Evolutionary conservation across 495 filamentous ascomycete species (phyloP).

Genomic region (Trichoderma gamsii): DNA sequence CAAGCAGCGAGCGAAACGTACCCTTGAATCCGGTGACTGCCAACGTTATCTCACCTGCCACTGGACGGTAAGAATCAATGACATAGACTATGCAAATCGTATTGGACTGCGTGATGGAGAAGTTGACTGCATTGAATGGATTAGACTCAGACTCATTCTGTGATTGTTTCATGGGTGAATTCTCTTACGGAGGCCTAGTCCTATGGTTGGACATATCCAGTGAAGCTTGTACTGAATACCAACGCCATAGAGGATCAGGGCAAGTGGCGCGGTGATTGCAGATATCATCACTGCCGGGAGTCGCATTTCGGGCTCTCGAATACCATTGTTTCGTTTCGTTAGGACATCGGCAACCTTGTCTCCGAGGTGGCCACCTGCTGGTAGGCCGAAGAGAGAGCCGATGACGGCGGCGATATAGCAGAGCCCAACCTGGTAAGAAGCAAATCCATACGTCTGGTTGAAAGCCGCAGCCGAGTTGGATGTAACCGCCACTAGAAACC

Average conservation of each 20-base stretch:
- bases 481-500: conserved; percentile 47
- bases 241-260: conserved; percentile 46
- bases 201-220: conserved; percentile 51
- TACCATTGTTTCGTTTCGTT: conserved; percentile 45
- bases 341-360: conserved; percentile 46
- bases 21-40: conserved; percentile 49
- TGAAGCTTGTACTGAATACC: conserved; percentile 44
- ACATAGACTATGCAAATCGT: conserved; percentile 50
- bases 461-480: conserved; percentile 48
- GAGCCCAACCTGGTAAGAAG: conserved; percentile 44
- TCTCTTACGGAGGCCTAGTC: conserved; percentile 37
- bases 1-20: conserved; percentile 16
- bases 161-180: not conserved
- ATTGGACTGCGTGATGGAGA: conserved; percentile 45
- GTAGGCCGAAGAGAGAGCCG: conserved; percentile 43
- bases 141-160: not conserved
- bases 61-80: conserved; percentile 50
- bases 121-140: conserved; percentile 34
- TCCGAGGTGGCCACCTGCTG: conserved; percentile 44
- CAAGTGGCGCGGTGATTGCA: conserved; percentile 39
- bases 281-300: conserved; percentile 41
- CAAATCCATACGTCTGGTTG: conserved; percentile 37
- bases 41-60: conserved; percentile 48
- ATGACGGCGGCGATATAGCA: conserved; percentile 45
- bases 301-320: conserved; percentile 52